Conservation (phyloP, 108 stramenopile genomes). For the Cyclotella atomus region DNA sequence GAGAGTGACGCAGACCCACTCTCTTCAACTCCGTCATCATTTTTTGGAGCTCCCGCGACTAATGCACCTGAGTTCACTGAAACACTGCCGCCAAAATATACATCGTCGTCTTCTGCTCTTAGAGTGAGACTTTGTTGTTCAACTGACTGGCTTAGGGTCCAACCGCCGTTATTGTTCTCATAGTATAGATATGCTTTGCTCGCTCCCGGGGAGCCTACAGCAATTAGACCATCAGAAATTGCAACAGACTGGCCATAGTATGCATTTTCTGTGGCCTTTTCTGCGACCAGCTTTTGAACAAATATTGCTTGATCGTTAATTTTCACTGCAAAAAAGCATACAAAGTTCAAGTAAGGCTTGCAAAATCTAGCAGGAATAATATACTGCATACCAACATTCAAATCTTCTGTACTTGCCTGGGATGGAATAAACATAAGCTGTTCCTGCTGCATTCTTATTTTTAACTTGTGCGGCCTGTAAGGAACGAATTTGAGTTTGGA, state of each 20-base stretch:
- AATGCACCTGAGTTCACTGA: neutral
- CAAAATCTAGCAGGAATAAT: too few relatives aligned
- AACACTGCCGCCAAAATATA: slow-evolving; percentile 5
- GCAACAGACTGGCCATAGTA: slow-evolving; percentile 18
- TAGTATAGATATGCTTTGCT: neutral
- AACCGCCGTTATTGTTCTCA: neutral
- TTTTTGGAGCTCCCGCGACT: slow-evolving; percentile 5
- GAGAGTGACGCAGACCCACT: slow-evolving; percentile 6
- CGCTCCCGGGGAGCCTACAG: neutral
- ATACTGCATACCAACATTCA: too few relatives aligned
- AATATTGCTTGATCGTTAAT: neutral
- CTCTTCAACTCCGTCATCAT: slow-evolving; percentile 3
- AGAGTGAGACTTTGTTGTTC: neutral
- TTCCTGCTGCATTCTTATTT: neutral
- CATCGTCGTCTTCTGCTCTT: neutral
- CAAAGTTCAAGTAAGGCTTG: neutral
- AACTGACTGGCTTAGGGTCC: slow-evolving; percentile 2
- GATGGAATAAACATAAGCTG: slow-evolving; percentile 4
- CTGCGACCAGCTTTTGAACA: slow-evolving; percentile 14
- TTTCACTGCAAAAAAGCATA: neutral
- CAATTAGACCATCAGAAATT: slow-evolving; percentile 11
- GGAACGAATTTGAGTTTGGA: too few relatives aligned
- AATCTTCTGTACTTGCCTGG: neutral
- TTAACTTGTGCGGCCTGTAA: too few relatives aligned
- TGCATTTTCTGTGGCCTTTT: neutral